These are phyloP conservation scores for Colletotrichum sp. DNA, from an alignment of 2,329 filamentous ascomycete species.

Conservation along the genomic window DNA sequence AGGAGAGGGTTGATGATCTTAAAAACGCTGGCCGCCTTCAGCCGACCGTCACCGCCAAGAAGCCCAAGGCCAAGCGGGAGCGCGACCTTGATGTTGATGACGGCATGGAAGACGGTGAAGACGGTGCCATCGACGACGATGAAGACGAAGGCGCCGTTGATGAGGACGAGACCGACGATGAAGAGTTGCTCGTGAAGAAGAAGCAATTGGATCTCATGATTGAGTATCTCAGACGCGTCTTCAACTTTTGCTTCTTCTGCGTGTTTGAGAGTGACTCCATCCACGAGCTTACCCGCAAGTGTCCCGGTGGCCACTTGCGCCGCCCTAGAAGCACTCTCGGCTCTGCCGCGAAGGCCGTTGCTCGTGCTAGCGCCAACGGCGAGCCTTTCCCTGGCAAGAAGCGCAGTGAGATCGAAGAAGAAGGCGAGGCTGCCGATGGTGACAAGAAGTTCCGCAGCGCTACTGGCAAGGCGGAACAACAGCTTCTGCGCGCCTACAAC, in stretches of 20 bases:
- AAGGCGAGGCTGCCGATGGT: constrained; percentile 66
- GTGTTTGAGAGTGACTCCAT: constrained; percentile 98
- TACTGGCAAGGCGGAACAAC: constrained; percentile 82
- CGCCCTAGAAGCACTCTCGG: constrained; percentile 87
- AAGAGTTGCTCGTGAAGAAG: constrained; percentile 89
- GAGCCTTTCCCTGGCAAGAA: constrained; percentile 86
- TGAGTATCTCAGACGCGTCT: constrained; percentile 94
- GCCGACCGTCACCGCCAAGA: constrained; percentile 58
- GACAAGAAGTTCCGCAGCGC: constrained; percentile 77
- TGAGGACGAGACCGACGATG: constrained; percentile 85
- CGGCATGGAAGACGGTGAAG: constrained; percentile 65
- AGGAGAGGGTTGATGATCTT: constrained; percentile 84
- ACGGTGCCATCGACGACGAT: constrained; percentile 75
- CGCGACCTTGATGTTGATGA: constrained; percentile 66
- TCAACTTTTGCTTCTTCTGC: constrained; percentile 99
- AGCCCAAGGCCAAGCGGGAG: constrained; percentile 64
- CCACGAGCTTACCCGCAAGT: constrained; percentile 94
- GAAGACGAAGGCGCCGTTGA: constrained; percentile 81
- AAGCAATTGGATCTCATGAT: constrained; percentile 96
- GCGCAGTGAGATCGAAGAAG: constrained; percentile 67
- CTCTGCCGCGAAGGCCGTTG: constrained; percentile 81
- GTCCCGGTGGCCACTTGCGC: constrained; percentile 94
- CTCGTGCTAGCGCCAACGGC: constrained; percentile 81
- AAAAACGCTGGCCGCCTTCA: constrained; percentile 79
- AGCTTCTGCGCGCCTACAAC: constrained; percentile 93